Percentiles rank a stretch among this genome's conserved stretches.
These are phyloP conservation scores for Pichia inconspicua DNA, from an alignment of 1,139 yeast genomes.

Conservation along the genomic window DNA sequence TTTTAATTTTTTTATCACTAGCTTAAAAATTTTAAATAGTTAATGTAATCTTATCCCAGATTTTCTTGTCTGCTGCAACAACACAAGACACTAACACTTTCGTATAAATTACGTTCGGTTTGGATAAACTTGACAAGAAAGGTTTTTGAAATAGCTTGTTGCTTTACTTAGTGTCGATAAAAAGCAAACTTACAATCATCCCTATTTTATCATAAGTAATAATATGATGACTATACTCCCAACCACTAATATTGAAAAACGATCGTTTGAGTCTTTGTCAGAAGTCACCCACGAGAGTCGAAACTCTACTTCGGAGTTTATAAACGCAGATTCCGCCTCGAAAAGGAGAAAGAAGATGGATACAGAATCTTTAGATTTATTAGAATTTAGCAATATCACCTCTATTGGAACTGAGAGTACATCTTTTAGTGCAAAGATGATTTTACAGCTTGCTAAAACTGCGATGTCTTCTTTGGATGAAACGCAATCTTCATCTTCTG, in stretches of 20 bases:
- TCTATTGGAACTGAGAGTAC: background rate
- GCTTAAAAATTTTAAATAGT: too few relatives aligned
- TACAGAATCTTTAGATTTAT: background rate
- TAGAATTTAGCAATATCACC: background rate
- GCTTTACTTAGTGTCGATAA: background rate
- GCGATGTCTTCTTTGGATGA: constrained; percentile 65
- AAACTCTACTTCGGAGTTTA: background rate
- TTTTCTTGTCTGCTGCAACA: background rate
- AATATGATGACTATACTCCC: constrained; percentile 11
- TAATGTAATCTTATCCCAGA: too few relatives aligned
- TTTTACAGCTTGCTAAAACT: constrained; percentile 40
- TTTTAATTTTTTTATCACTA: background rate
- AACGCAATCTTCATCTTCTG: constrained; percentile 16
- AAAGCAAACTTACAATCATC: too few relatives aligned
- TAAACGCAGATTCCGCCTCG: background rate
- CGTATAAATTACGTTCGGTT: too few relatives aligned
- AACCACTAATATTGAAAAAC: constrained; percentile 5
- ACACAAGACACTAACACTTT: too few relatives aligned
- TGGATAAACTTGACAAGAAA: background rate
- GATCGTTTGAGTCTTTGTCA: constrained; percentile 26
- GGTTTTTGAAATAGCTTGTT: background rate
- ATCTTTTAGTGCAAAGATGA: constrained; percentile 11
- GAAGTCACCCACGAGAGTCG: background rate
- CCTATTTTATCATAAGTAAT: background rate
- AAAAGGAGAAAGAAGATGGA: background rate